phyloP scores from a whole-genome alignment of 2,329 filamentous ascomycete genomes.

The Leptoxyphium fumago region DNA sequence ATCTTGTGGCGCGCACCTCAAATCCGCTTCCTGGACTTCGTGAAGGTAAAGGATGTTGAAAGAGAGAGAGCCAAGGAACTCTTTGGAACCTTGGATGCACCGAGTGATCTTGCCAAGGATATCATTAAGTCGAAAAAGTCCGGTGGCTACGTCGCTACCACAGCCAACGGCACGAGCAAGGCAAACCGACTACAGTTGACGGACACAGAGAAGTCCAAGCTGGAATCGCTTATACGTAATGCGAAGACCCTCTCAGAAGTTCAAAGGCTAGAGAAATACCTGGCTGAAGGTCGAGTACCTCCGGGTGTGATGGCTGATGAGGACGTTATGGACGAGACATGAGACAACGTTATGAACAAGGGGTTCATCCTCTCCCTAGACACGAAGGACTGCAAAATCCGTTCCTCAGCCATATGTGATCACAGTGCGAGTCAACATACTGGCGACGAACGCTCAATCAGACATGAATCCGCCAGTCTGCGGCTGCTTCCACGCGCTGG shows the following conservation, averaged over 20 bases:
- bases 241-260: slow-evolving; percentile 87
- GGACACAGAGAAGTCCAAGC: slow-evolving; percentile 69
- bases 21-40: slow-evolving; percentile 82
- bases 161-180: slow-evolving; percentile 23
- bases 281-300: slow-evolving; percentile 78
- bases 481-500: no score
- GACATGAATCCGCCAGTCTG: no score
- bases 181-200: slow-evolving; percentile 44
- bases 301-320: slow-evolving; percentile 13
- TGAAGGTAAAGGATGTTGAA: slow-evolving; percentile 80
- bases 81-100: slow-evolving; percentile 61
- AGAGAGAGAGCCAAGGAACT: slow-evolving; percentile 60
- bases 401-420: no score
- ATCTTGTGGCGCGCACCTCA: slow-evolving; percentile 73
- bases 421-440: no score
- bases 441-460: no score
- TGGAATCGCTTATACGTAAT: slow-evolving; percentile 76
- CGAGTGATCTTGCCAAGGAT: slow-evolving; percentile 66
- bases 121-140: slow-evolving; percentile 73
- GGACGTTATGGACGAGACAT: slow-evolving; percentile 20
- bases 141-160: slow-evolving; percentile 37
- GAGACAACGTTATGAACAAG: slow-evolving; percentile 3
- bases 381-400: no score
- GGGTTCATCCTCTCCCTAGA: no score
- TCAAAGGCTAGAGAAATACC: slow-evolving; percentile 73